Evolutionary conservation across 176 grass and related monocot species (phyloP).

Genomic region (Ananas comosus): DNA sequence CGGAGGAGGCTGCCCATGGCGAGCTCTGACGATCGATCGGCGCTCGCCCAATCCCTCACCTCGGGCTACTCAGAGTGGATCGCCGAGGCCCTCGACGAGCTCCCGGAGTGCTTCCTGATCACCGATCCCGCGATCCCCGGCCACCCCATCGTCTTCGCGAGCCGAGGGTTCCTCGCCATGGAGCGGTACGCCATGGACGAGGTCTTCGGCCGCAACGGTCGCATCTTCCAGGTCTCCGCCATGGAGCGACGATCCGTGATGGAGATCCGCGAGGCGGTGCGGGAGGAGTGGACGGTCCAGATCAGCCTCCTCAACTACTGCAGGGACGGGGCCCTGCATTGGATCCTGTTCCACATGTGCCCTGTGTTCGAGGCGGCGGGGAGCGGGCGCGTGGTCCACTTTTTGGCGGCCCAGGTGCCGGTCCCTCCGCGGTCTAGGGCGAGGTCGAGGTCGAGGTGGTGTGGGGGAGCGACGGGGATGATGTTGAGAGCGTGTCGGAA

Average conservation of each 20-base stretch:
- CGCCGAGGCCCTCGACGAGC: conserved; percentile 67
- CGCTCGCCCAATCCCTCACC: conserved; percentile 43
- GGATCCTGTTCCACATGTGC: conserved; percentile 67
- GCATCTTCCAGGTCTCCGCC: conserved; percentile 76
- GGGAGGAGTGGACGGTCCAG: conserved; percentile 46
- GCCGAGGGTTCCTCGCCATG: conserved; percentile 42
- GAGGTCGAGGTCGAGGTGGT: background rate
- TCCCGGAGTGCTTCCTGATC: conserved; percentile 60
- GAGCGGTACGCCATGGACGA: conserved; percentile 45
- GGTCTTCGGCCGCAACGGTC: conserved; percentile 62
- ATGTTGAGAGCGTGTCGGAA: conserved; percentile 48
- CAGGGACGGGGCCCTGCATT: conserved; percentile 68
- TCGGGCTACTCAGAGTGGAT: conserved; percentile 75
- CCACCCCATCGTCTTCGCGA: conserved; percentile 93
- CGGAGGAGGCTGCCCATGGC: background rate
- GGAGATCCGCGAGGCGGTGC: conserved; percentile 61
- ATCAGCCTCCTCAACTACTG: conserved; percentile 59
- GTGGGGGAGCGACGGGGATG: background rate
- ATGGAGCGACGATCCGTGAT: conserved; percentile 59
- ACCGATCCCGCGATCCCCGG: conserved; percentile 70
- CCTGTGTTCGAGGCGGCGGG: conserved; percentile 51
- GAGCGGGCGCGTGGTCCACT: conserved; percentile 66
- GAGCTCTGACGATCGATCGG: background rate
- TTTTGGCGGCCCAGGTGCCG: conserved; percentile 81
- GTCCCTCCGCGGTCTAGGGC: conserved; percentile 11